Conservation (phyloP, 1,139 yeast species). For the Debaryomycetaceae sp. region DNA sequence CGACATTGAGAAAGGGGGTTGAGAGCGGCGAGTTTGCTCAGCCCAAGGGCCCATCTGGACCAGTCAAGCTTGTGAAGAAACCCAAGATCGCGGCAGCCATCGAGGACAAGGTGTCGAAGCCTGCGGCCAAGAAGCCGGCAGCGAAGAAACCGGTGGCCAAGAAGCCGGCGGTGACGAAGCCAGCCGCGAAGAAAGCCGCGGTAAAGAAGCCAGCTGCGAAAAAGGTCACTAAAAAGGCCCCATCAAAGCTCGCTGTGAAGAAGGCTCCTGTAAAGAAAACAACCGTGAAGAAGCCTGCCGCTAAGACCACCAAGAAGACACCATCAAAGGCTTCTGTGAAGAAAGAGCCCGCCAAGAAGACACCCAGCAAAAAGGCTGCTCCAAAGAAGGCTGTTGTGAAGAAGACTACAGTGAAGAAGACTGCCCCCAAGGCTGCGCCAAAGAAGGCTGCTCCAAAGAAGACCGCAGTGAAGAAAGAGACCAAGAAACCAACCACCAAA, state of each 20-base stretch:
- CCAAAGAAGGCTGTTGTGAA: slow-evolving; percentile 10
- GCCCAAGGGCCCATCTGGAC: slow-evolving; percentile 86
- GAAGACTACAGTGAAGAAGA: slow-evolving; percentile 14
- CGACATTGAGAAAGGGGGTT: slow-evolving; percentile 80
- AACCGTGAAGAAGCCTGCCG: slow-evolving; percentile 11
- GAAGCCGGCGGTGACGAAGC: slow-evolving; percentile 9
- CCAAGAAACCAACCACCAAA: slow-evolving; percentile 15
- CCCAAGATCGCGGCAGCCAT: slow-evolving; percentile 23
- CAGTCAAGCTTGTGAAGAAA: slow-evolving; percentile 59
- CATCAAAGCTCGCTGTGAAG: slow-evolving; percentile 11
- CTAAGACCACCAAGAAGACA: slow-evolving; percentile 5
- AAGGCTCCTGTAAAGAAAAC: slow-evolving; percentile 11
- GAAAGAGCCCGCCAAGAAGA: slow-evolving; percentile 11
- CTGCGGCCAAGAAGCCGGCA: slow-evolving; percentile 14
- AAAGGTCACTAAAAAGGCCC: slow-evolving; percentile 4
- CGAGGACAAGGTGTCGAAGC: slow-evolving; percentile 18
- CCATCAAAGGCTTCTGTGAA: slow-evolving; percentile 11
- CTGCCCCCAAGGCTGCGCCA: slow-evolving; percentile 15
- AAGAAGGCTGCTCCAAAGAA: slow-evolving; percentile 13
- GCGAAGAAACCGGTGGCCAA: slow-evolving; percentile 7
- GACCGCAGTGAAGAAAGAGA: slow-evolving; percentile 19
- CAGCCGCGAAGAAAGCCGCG: slow-evolving; percentile 12
- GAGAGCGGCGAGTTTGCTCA: slow-evolving; percentile 72
- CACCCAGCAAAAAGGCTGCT: slow-evolving; percentile 12
- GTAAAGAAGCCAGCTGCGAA: slow-evolving; percentile 5